phyloP scores from a whole-genome alignment of 2,329 filamentous ascomycete species.

The Monosporascus cannonballus region DNA sequence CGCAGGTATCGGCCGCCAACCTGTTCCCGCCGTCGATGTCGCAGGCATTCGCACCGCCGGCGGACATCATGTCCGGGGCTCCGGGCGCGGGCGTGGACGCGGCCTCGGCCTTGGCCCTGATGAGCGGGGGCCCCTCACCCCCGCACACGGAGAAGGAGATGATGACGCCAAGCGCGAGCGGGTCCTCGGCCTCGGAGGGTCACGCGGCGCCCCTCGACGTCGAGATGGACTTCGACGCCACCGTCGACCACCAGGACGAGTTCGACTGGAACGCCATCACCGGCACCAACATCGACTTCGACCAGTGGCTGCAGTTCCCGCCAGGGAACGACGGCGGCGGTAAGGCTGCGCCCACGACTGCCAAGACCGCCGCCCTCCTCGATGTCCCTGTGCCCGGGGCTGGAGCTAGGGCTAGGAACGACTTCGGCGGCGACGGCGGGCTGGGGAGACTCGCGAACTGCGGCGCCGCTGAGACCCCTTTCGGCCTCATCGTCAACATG shows the following conservation, averaged over 20 bases:
- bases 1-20: constrained; percentile 13
- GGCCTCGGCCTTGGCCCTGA: constrained; percentile 9
- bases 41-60: constrained; percentile 9
- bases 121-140: constrained; percentile 33
- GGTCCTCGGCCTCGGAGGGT: constrained; percentile 29
- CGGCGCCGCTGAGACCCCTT: not conserved
- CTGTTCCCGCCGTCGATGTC: constrained; percentile 11
- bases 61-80: constrained; percentile 9
- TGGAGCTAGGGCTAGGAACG: not conserved
- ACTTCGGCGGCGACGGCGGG: not conserved
- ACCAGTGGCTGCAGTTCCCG: constrained; percentile 54
- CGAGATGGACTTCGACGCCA: constrained; percentile 37
- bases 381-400: not conserved
- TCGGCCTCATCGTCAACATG: not conserved
- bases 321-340: constrained; percentile 33
- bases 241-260: constrained; percentile 36
- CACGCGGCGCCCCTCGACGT: constrained; percentile 32
- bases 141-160: constrained; percentile 37
- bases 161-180: constrained; percentile 40
- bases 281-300: constrained; percentile 49
- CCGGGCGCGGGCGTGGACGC: constrained; percentile 11
- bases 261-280: constrained; percentile 50
- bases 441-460: not conserved
- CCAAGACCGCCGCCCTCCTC: not conserved
- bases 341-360: constrained; percentile 19